phyloP scores from a whole-genome alignment of 2,329 filamentous ascomycete species.

The Sporothrix sp. region DNA sequence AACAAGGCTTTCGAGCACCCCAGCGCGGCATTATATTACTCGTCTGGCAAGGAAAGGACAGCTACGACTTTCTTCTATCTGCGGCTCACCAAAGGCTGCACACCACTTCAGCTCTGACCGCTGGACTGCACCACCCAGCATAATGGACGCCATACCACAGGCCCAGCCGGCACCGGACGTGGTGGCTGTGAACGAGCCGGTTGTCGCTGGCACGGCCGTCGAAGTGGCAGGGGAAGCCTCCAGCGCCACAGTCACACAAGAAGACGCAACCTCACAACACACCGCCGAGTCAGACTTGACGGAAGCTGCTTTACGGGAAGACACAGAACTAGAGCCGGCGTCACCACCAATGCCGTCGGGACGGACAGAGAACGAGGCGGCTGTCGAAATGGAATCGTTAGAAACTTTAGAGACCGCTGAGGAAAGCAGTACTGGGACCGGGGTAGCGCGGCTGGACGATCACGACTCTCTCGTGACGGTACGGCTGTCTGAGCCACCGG shows the following conservation, averaged over 20 bases:
- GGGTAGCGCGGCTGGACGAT: conserved; percentile 14
- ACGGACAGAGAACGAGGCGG: background rate
- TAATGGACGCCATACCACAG: background rate
- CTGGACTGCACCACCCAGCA: too few relatives aligned
- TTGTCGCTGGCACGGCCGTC: background rate
- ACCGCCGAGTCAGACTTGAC: conserved; percentile 1
- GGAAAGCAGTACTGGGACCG: background rate
- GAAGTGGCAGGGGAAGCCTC: background rate
- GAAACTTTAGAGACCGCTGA: background rate
- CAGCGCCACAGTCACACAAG: background rate
- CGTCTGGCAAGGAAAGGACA: background rate
- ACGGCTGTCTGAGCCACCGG: conserved; percentile 47
- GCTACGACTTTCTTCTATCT: background rate
- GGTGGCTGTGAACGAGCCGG: background rate
- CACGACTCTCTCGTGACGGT: conserved; percentile 60
- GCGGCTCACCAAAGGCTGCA: too few relatives aligned
- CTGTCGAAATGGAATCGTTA: background rate
- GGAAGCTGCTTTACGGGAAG: conserved; percentile 8
- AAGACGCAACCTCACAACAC: background rate
- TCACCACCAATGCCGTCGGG: background rate
- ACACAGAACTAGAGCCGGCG: background rate
- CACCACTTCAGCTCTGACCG: too few relatives aligned
- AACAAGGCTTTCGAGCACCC: background rate
- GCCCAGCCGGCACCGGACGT: background rate
- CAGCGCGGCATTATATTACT: background rate